phyloP scores from a whole-genome alignment of 352 stramenopile genomes.

The Phytophthora sansomeana region DNA sequence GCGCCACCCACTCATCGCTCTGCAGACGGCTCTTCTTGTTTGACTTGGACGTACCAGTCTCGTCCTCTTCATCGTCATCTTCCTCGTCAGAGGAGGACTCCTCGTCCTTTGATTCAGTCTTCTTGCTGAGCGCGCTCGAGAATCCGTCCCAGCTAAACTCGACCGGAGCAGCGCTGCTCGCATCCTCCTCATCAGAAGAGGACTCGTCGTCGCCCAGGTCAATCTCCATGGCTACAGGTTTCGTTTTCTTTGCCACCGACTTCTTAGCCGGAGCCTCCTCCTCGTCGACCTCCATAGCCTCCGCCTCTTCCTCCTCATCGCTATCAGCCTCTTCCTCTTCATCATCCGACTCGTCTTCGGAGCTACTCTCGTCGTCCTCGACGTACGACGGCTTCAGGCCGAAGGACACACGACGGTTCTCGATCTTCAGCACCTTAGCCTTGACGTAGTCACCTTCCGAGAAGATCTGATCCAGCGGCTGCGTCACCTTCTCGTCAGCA shows the following conservation, averaged over 20 bases:
- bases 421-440: constrained; percentile 96
- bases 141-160: constrained; percentile 91
- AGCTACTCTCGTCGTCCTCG: constrained; percentile 91
- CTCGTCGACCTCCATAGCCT: constrained; percentile 63
- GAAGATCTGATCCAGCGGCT: constrained; percentile 93
- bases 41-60: constrained; percentile 77
- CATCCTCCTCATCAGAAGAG: constrained; percentile 71
- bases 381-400: constrained; percentile 98
- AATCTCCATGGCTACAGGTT: constrained; percentile 45
- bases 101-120: constrained; percentile 53
- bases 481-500: constrained; percentile 95
- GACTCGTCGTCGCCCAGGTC: constrained; percentile 64
- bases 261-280: constrained; percentile 56
- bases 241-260: constrained; percentile 39
- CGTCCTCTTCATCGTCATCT: constrained; percentile 52
- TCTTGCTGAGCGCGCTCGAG: constrained; percentile 67
- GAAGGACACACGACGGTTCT: constrained; percentile 93
- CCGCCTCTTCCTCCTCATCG: constrained; percentile 50
- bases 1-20: constrained; percentile 94
- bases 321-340: constrained; percentile 74
- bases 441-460: constrained; percentile 96
- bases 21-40: constrained; percentile 92
- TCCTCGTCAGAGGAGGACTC: constrained; percentile 64
- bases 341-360: constrained; percentile 82
- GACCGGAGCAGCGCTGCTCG: constrained; percentile 45